A percentile compares a stretch with the other conserved stretches of the same genome.
Conservation (phyloP, 208 protist genomes). For the Strigomonas culicis region DNA sequence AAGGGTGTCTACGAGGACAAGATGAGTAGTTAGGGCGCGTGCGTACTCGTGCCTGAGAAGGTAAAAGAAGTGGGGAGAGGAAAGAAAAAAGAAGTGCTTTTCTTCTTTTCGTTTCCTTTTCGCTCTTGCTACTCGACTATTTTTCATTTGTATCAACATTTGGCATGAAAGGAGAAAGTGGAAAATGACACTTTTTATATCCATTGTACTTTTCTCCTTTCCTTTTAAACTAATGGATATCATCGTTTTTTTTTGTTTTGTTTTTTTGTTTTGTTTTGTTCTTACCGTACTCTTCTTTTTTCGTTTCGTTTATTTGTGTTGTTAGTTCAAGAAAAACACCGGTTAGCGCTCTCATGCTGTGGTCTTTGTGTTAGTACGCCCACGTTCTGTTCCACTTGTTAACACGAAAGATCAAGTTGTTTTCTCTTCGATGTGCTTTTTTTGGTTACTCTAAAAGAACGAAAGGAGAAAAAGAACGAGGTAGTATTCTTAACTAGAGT, state of each 20-base stretch:
- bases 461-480: no score
- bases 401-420: no score
- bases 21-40: background rate
- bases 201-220: background rate
- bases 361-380: no score
- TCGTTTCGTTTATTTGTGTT: constrained; percentile 2
- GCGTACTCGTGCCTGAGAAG: no score
- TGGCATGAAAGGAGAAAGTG: background rate
- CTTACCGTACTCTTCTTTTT: background rate
- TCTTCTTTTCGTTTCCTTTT: constrained; percentile 1
- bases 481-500: no score
- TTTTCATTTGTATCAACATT: background rate
- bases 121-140: background rate
- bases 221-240: background rate
- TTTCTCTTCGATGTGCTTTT: constrained; percentile 7
- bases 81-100: background rate
- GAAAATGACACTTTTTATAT: constrained; percentile 3
- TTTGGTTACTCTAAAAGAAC: no score
- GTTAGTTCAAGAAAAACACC: no score
- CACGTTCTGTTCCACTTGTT: no score
- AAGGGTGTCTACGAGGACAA: constrained; percentile 22
- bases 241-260: background rate
- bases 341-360: no score
- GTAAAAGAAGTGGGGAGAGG: background rate
- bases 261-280: constrained; percentile 7